These are phyloP conservation scores for Beauveria asiatica DNA, from an alignment of 2,329 filamentous ascomycete genomes.

Conservation along the genomic window DNA sequence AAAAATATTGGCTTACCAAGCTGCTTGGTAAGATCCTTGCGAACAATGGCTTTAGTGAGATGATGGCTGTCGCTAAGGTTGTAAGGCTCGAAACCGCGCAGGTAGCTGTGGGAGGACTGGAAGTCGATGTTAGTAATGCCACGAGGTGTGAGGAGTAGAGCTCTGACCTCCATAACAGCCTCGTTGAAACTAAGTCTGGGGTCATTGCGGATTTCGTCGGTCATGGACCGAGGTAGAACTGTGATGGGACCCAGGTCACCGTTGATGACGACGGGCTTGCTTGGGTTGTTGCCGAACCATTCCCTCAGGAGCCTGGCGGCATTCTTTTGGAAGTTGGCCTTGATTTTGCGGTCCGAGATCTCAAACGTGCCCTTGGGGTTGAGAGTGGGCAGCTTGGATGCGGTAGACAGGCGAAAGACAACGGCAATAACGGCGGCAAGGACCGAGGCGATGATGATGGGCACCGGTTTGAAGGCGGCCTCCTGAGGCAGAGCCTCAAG, in stretches of 20 bases:
- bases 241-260: slow-evolving; percentile 15
- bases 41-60: slow-evolving; percentile 12
- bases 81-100: slow-evolving; percentile 15
- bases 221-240: slow-evolving; percentile 14
- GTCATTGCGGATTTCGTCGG: slow-evolving; percentile 18
- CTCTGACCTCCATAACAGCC: slow-evolving; percentile 1
- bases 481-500: slow-evolving; percentile 9
- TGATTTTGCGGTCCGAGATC: not conserved
- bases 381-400: slow-evolving; percentile 1
- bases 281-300: slow-evolving; percentile 11
- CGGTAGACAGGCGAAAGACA: not conserved
- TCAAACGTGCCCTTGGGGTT: slow-evolving; percentile 11
- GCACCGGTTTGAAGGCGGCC: not conserved
- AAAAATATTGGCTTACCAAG: slow-evolving; percentile 11
- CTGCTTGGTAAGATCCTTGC: slow-evolving; percentile 15
- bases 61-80: not conserved
- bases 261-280: slow-evolving; percentile 5
- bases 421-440: slow-evolving; percentile 6
- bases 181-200: slow-evolving; percentile 13
- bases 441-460: slow-evolving; percentile 10
- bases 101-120: slow-evolving; percentile 11
- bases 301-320: not conserved
- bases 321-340: not conserved
- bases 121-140: not conserved
- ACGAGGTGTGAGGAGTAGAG: not conserved